phyloP scores from a whole-genome alignment of 2,329 filamentous ascomycete species.

The Clonostachys sp. region DNA sequence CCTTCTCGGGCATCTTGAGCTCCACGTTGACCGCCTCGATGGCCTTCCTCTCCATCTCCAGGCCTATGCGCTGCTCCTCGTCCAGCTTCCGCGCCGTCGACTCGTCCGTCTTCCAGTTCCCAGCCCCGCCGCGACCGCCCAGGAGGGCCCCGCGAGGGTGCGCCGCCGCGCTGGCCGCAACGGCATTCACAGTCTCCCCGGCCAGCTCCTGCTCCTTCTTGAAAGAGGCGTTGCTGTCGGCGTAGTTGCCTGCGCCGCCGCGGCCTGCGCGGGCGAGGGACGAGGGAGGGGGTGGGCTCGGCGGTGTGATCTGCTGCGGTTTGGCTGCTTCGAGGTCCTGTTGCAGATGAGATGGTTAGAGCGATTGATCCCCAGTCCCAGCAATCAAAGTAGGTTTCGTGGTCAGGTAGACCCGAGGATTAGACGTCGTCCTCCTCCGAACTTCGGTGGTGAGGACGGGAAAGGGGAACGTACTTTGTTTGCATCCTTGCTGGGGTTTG shows the following conservation, averaged over 20 bases:
- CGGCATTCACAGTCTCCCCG: neutral
- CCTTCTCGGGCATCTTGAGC: constrained; percentile 39
- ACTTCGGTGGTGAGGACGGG: neutral
- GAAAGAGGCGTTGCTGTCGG: constrained; percentile 16
- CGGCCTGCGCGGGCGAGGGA: constrained; percentile 36
- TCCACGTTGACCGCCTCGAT: constrained; percentile 41
- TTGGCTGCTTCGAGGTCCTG: neutral
- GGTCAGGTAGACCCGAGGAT: no score
- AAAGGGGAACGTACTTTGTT: constrained; percentile 15
- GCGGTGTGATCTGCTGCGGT: neutral
- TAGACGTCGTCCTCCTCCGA: no score
- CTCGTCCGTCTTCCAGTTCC: constrained; percentile 39
- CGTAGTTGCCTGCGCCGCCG: constrained; percentile 59
- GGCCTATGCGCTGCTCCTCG: constrained; percentile 17
- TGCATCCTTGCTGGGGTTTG: constrained; percentile 35
- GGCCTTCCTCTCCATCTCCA: constrained; percentile 35
- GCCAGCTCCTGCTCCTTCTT: constrained; percentile 1
- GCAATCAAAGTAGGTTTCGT: no score
- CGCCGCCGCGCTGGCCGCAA: neutral
- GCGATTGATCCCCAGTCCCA: neutral
- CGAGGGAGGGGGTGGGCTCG: neutral
- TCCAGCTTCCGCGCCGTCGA: constrained; percentile 14
- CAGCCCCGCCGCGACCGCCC: constrained; percentile 52
- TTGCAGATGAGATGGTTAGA: neutral
- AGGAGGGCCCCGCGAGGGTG: constrained; percentile 11